phyloP scores from a whole-genome alignment of 768 basidiomycete species.

The Suillus bovinus region DNA sequence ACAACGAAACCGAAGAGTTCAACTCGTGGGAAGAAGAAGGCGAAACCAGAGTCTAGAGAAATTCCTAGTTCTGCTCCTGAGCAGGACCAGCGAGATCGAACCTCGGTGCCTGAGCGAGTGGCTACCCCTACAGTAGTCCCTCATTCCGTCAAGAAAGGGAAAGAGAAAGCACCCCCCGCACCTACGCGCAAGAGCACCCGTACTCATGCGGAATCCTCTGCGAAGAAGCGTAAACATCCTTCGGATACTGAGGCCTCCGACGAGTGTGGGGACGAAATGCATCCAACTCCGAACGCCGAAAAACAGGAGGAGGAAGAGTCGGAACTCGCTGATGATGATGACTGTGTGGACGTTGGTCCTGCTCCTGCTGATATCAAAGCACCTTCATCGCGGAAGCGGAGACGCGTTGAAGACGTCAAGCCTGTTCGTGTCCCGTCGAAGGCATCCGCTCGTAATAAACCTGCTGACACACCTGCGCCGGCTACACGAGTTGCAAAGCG shows the following conservation, averaged over 20 bases:
- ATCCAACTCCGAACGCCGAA: constrained; percentile 18
- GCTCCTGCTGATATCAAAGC: constrained; percentile 27
- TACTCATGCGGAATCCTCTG: constrained; percentile 11
- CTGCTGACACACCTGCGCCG: constrained; percentile 28
- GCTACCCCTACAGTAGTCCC: constrained; percentile 10
- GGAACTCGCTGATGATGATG: constrained; percentile 45
- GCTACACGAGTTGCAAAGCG: constrained; percentile 38
- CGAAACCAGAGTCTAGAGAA: constrained; percentile 32
- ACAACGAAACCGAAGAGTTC: constrained; percentile 14
- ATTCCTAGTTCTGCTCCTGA: constrained; percentile 64
- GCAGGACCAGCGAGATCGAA: constrained; percentile 40
- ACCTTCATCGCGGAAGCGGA: constrained; percentile 42
- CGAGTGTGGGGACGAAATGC: background rate
- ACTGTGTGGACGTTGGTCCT: constrained; percentile 35
- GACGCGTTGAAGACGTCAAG: constrained; percentile 35
- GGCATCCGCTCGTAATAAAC: constrained; percentile 29
- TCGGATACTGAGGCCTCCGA: constrained; percentile 30
- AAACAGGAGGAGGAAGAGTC: constrained; percentile 41
- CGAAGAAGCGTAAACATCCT: constrained; percentile 22
- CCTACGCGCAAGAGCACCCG: constrained; percentile 11
- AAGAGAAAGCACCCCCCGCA: background rate
- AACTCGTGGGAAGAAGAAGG: constrained; percentile 12
- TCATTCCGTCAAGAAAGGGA: constrained; percentile 12
- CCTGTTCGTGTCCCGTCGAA: constrained; percentile 24
- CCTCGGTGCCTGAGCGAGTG: constrained; percentile 11